phyloP scores from a whole-genome alignment of 1,139 yeast species.

The Saccharomyces hybrid region DNA sequence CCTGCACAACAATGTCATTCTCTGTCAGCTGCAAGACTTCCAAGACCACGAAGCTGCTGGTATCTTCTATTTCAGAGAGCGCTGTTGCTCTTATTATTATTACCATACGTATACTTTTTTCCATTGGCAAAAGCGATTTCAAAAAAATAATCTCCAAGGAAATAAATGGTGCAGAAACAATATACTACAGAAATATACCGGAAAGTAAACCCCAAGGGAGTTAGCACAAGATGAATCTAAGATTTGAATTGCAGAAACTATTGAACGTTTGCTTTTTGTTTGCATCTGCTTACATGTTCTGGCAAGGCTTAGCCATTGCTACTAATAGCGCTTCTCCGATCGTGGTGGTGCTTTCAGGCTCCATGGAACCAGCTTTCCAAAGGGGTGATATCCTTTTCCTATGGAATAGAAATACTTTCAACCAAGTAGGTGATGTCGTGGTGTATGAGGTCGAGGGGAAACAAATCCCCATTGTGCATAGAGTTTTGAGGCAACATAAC shows the following conservation, averaged over 20 bases:
- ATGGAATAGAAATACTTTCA: slow-evolving; percentile 71
- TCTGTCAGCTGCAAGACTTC: not conserved
- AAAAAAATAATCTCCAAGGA: not conserved
- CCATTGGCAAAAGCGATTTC: not conserved
- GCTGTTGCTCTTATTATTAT: not conserved
- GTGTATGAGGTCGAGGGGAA: slow-evolving; percentile 84
- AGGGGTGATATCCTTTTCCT: slow-evolving; percentile 90
- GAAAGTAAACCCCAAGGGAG: not conserved
- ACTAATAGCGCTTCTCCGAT: slow-evolving; percentile 88
- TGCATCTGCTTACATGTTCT: slow-evolving; percentile 84
- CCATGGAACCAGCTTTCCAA: slow-evolving; percentile 99
- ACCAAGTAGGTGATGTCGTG: slow-evolving; percentile 87
- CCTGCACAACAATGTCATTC: not conserved
- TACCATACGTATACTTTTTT: not conserved
- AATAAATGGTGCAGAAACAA: not conserved
- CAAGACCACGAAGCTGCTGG: not conserved
- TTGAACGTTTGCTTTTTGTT: slow-evolving; percentile 71
- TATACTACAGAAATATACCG: not conserved
- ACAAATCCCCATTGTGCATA: slow-evolving; percentile 88
- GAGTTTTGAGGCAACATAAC: slow-evolving; percentile 67
- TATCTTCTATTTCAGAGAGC: not conserved
- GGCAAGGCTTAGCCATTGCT: slow-evolving; percentile 75
- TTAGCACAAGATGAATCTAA: slow-evolving; percentile 29
- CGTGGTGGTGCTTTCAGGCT: slow-evolving; percentile 94
- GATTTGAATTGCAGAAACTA: slow-evolving; percentile 44